Conservation (phyloP, 2,329 filamentous ascomycete species). For the Esteya vermicola region DNA sequence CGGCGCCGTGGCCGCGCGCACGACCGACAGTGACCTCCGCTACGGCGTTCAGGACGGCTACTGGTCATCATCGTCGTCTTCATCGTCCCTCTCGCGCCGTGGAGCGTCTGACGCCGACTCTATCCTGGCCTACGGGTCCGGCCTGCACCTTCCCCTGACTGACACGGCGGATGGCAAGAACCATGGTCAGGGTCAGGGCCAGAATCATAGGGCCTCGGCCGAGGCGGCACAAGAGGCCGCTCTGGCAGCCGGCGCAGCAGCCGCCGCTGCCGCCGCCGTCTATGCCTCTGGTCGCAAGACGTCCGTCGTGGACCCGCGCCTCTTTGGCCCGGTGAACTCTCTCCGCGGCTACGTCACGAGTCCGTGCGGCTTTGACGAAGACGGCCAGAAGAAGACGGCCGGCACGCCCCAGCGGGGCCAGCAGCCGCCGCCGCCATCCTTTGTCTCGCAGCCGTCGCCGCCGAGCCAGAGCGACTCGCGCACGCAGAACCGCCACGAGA, state of each 20-base stretch:
- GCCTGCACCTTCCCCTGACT: constrained; percentile 10
- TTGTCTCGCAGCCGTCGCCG: constrained; percentile 1
- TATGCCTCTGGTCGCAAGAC: constrained; percentile 19
- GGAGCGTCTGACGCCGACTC: constrained; percentile 25
- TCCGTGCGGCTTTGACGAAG: constrained; percentile 39
- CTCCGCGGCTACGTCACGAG: constrained; percentile 39
- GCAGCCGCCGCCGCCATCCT: not conserved
- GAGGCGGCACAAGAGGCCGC: constrained; percentile 5
- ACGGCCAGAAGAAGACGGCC: constrained; percentile 13
- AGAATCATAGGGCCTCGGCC: too few species aligned
- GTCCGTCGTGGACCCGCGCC: constrained; percentile 40
- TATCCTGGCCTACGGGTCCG: constrained; percentile 28
- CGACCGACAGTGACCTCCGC: constrained; percentile 12
- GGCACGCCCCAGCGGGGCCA: not conserved
- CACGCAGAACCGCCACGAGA: not conserved
- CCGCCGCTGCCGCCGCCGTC: not conserved
- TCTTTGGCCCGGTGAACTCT: constrained; percentile 49
- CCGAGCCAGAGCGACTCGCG: constrained; percentile 10
- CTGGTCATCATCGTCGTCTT: too few species aligned
- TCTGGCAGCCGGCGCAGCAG: not conserved
- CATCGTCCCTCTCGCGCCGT: too few species aligned
- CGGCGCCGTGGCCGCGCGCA: constrained; percentile 2
- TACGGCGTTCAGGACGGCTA: not conserved
- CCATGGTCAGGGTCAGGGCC: not conserved
- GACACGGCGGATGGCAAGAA: not conserved